phyloP scores from a whole-genome alignment of 306 rosid genomes.

The Geum urbanum region DNA sequence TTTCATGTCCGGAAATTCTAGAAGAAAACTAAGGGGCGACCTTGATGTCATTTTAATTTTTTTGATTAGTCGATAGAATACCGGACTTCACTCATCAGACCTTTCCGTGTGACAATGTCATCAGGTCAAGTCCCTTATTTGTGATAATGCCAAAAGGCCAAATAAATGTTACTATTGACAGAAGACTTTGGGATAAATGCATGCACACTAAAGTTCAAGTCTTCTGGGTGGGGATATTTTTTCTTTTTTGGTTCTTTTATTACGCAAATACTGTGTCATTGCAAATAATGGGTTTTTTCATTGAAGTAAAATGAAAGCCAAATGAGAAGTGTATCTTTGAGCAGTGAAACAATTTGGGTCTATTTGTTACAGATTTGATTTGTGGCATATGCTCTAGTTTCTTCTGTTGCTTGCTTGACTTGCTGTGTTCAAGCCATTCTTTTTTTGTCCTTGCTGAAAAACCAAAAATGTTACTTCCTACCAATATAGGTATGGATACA shows the following conservation, averaged over 20 bases:
- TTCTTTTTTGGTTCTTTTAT: too few relatives aligned
- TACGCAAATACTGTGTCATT: background rate
- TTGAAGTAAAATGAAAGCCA: background rate
- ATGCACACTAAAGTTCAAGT: background rate
- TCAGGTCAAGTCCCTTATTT: background rate
- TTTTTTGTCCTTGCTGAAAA: background rate
- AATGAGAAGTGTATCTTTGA: background rate
- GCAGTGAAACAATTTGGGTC: background rate
- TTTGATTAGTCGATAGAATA: background rate
- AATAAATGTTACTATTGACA: background rate
- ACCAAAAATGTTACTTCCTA: background rate
- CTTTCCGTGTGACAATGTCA: background rate
- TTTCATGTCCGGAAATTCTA: conserved; percentile 9
- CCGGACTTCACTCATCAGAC: background rate
- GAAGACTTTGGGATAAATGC: background rate
- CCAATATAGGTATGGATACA: background rate
- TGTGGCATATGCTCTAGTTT: background rate
- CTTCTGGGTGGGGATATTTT: background rate
- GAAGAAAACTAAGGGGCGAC: background rate
- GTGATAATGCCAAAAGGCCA: background rate
- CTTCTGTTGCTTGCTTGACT: too few relatives aligned
- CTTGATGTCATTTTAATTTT: too few relatives aligned
- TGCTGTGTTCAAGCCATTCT: background rate
- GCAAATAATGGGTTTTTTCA: background rate
- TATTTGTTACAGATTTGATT: background rate